Conservation (phyloP, 176 grass and related monocot species). For the Triticum monococcum region DNA sequence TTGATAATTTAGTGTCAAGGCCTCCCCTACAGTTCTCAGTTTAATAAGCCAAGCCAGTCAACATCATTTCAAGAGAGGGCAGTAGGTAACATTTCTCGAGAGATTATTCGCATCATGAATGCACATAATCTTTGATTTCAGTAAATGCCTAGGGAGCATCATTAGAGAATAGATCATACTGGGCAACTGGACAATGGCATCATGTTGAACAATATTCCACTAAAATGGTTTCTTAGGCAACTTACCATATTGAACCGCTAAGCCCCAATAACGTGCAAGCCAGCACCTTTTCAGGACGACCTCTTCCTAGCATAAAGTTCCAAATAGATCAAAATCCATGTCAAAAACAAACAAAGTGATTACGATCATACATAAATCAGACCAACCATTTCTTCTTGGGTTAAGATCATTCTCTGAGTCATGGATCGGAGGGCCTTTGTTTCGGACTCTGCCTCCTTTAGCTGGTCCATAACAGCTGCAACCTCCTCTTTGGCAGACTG, state of each 20-base stretch:
- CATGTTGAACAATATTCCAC: not conserved
- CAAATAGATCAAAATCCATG: slow-evolving; percentile 34
- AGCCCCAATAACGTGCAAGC: slow-evolving; percentile 99
- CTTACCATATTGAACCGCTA: slow-evolving; percentile 95
- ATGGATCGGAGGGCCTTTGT: slow-evolving; percentile 77
- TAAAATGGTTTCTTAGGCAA: slow-evolving; percentile 20
- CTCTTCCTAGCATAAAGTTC: slow-evolving; percentile 76
- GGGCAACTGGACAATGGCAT: slow-evolving; percentile 6
- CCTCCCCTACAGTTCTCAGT: too few species aligned
- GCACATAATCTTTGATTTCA: not conserved
- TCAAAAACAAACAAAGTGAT: slow-evolving; percentile 10
- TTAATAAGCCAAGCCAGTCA: not conserved
- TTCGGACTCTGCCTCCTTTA: slow-evolving; percentile 80
- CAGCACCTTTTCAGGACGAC: slow-evolving; percentile 98
- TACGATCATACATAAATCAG: slow-evolving; percentile 20
- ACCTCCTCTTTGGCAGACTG: slow-evolving; percentile 84
- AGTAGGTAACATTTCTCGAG: not conserved
- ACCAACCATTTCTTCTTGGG: slow-evolving; percentile 94
- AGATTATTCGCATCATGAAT: slow-evolving; percentile 1
- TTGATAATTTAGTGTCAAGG: too few species aligned
- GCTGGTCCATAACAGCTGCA: slow-evolving; percentile 56
- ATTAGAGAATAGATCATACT: slow-evolving; percentile 4
- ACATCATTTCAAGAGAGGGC: slow-evolving; percentile 13
- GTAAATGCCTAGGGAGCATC: slow-evolving; percentile 21
- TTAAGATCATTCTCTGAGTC: slow-evolving; percentile 96